A percentile compares a stretch with the other conserved stretches of the same genome.
phyloP scores from a whole-genome alignment of 176 grass and related monocot species.

The Dendrocalamus sinicus region DNA sequence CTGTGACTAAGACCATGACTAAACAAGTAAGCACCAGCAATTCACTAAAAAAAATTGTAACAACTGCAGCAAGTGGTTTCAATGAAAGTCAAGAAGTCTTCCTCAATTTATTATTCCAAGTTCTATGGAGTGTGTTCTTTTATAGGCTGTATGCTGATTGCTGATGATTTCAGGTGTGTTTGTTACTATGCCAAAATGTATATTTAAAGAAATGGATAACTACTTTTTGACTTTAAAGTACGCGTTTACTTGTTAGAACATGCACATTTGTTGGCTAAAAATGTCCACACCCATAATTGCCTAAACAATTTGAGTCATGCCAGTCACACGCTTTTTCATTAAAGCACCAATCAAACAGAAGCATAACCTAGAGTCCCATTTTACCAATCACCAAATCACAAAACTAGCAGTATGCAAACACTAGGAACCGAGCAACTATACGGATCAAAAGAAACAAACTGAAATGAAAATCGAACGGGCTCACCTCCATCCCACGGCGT shows the following conservation, averaged over 20 bases:
- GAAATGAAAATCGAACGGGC: slow-evolving; percentile 32
- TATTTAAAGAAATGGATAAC: background rate
- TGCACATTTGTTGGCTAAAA: slow-evolving; percentile 28
- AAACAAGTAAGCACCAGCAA: background rate
- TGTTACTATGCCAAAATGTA: background rate
- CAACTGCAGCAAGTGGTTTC: background rate
- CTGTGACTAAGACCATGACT: background rate
- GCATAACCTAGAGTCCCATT: background rate
- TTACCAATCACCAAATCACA: background rate
- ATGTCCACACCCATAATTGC: slow-evolving; percentile 21
- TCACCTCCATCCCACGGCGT: slow-evolving; percentile 94
- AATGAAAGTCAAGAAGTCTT: background rate
- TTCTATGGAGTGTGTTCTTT: background rate
- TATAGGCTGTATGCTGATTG: background rate
- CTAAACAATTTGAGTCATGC: background rate
- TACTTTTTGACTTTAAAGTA: background rate
- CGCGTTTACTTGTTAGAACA: background rate
- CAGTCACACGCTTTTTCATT: background rate
- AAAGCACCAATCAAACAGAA: background rate
- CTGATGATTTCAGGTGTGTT: background rate
- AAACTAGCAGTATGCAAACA: background rate
- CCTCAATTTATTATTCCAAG: slow-evolving; percentile 12
- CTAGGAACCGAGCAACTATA: background rate
- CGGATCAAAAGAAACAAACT: slow-evolving; percentile 2
- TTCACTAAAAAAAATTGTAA: background rate